These are phyloP conservation scores for Xylariaceae sp. DNA, from an alignment of 2,329 filamentous ascomycete species.

Conservation along the genomic window DNA sequence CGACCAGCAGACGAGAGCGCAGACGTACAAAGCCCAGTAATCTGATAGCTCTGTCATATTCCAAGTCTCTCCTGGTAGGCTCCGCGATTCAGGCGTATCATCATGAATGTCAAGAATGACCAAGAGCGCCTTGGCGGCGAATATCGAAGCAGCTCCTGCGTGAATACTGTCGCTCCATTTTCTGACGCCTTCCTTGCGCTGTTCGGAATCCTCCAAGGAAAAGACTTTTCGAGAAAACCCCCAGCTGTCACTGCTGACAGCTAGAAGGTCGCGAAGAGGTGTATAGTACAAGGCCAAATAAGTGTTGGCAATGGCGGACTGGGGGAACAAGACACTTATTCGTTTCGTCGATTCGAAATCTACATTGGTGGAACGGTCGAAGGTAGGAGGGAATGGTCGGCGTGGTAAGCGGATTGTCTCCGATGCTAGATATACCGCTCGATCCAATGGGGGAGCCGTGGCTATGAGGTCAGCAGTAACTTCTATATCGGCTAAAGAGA, in stretches of 20 bases:
- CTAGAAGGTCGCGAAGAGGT: slow-evolving; percentile 53
- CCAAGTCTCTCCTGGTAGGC: slow-evolving; percentile 16
- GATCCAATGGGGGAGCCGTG: slow-evolving; percentile 27
- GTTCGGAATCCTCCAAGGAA: slow-evolving; percentile 39
- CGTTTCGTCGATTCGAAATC: slow-evolving; percentile 26
- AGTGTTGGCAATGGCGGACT: slow-evolving; percentile 43
- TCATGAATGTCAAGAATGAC: slow-evolving; percentile 36
- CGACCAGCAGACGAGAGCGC: slow-evolving; percentile 56
- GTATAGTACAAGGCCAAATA: slow-evolving; percentile 55
- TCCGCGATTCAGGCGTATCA: slow-evolving; percentile 17
- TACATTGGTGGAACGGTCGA: slow-evolving; percentile 20
- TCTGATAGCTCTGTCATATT: slow-evolving; percentile 67
- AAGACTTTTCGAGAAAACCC: slow-evolving; percentile 51
- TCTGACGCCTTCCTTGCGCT: slow-evolving; percentile 44
- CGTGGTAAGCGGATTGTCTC: slow-evolving; percentile 29
- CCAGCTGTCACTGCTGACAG: slow-evolving; percentile 55
- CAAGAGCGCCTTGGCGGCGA: slow-evolving; percentile 49
- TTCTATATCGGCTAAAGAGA: slow-evolving; percentile 31
- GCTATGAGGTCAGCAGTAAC: slow-evolving; percentile 36
- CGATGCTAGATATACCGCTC: slow-evolving; percentile 28
- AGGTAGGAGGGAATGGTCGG: slow-evolving; percentile 14
- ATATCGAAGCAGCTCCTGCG: slow-evolving; percentile 42
- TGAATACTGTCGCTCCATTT: slow-evolving; percentile 32
- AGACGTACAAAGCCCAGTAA: slow-evolving; percentile 71
- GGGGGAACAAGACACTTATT: slow-evolving; percentile 41